A percentile compares a stretch with the other conserved stretches of the same genome.
These are phyloP conservation scores for Epichloe sp. DNA, from an alignment of 2,329 filamentous ascomycete genomes.

Conservation along the genomic window DNA sequence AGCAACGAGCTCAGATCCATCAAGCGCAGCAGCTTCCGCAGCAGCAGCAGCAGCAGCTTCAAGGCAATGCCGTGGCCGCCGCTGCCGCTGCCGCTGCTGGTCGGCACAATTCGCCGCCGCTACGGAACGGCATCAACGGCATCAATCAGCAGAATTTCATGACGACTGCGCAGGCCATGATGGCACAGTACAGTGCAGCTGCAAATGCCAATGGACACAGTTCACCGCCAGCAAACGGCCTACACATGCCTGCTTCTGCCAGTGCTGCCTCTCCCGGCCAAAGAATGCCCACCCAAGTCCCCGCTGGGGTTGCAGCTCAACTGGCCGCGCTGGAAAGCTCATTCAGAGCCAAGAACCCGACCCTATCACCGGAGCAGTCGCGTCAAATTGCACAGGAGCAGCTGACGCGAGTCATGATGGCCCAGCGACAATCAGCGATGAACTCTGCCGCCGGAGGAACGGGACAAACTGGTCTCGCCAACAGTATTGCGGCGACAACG, in stretches of 20 bases:
- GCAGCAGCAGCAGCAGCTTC: constrained; percentile 14
- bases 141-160: constrained; percentile 40
- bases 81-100: constrained; percentile 18
- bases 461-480: constrained; percentile 34
- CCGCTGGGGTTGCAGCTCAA: constrained; percentile 33
- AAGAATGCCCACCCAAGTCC: constrained; percentile 28
- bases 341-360: constrained; percentile 38
- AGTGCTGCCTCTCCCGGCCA: constrained; percentile 30
- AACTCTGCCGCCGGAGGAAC: constrained; percentile 39
- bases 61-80: constrained; percentile 19
- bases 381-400: constrained; percentile 39
- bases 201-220: constrained; percentile 23
- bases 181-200: constrained; percentile 32
- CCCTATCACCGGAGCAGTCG: constrained; percentile 33
- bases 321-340: constrained; percentile 39
- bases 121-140: constrained; percentile 28
- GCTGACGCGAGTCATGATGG: constrained; percentile 33
- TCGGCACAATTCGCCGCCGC: constrained; percentile 31
- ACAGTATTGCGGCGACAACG: constrained; percentile 32
- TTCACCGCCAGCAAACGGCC: constrained; percentile 30
- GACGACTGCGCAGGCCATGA: constrained; percentile 38
- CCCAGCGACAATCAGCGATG: constrained; percentile 39
- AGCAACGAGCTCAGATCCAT: constrained; percentile 43
- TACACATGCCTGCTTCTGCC: constrained; percentile 33
- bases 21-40: constrained; percentile 23